Base-by-base conservation (phyloP, 2,329 filamentous ascomycete species). In the Talaromyces sp. region DNA sequence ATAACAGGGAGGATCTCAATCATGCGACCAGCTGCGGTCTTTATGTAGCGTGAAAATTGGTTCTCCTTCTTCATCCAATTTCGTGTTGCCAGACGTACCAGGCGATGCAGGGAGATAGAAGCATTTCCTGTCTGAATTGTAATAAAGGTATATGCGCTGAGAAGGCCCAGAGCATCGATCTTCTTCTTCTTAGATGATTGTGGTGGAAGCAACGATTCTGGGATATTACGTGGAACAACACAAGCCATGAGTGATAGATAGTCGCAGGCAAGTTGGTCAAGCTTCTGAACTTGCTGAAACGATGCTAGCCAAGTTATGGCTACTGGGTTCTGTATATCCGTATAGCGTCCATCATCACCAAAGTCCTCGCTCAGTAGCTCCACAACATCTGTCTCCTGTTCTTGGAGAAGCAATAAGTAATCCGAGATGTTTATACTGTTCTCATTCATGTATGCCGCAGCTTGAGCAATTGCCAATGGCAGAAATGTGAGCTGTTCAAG, bases 271-370 rank as follows among this genome's bases (percentile, higher is more conserved):
- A 76, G 65, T 8, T 65, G 54, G 65, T 78, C 66, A 31, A 67
- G 39, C 35, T 64, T 57, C 43, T 65, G 70, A 39, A 79, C 76
- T 41, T 77, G 73, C 13, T 74, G 63, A 57, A 79, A 79, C 6
- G 76, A 77, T 31, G 79, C 73, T 3, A 73, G 66, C 76, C 74
- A 80, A n/a, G 75, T 79, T n/a, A 69, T 75, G 13, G 73, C 73
- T 24, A 80, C 70, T 9, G 76, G 68, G 65, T 75, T 78, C 52
- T 72, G 67, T 7, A 71, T 67, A 7, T 71, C 68, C 4, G 50
- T 47, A 62, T 78, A 75, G 52, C 75, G 70, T 22, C 66, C 66
- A 19, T 67, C 39, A 66, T 79, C 76, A 37, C 73, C 67, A 58
- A 78, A 78, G 27, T 76, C 69, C 67, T 73, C 62, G 61, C 72